Conservation (phyloP, 805 yeast species). For the Candida schatavii region DNA sequence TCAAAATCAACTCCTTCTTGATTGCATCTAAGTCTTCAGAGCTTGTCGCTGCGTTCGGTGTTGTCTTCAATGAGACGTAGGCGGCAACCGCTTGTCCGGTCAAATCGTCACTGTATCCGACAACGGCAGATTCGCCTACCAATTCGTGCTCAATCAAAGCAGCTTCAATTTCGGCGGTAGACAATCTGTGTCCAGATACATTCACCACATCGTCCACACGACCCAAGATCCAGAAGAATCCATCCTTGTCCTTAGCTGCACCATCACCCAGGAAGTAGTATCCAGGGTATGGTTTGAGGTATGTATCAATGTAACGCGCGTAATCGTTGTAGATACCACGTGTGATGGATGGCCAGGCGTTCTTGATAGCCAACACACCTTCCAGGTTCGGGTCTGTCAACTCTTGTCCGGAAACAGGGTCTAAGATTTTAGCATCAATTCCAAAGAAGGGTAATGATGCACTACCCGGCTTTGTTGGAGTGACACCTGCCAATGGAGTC, state of each 20-base stretch:
- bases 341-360: slow-evolving; percentile 99
- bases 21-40: slow-evolving; percentile 52
- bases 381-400: slow-evolving; percentile 86
- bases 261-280: slow-evolving; percentile 98
- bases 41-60: slow-evolving; percentile 36
- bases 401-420: slow-evolving; percentile 88
- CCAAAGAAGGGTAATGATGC: slow-evolving; percentile 98
- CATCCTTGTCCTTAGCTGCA: slow-evolving; percentile 95
- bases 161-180: slow-evolving; percentile 98
- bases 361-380: slow-evolving; percentile 89
- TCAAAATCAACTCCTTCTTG: slow-evolving; percentile 74
- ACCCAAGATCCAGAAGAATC: slow-evolving; percentile 97
- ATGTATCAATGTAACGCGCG: slow-evolving; percentile 82
- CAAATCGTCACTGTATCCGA: slow-evolving; percentile 89
- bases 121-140: slow-evolving; percentile 96
- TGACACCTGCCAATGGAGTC: slow-evolving; percentile 91
- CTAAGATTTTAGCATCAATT: slow-evolving; percentile 83
- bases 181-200: slow-evolving; percentile 94
- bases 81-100: slow-evolving; percentile 98
- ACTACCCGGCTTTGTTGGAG: slow-evolving; percentile 95
- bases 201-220: slow-evolving; percentile 98
- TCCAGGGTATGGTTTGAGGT: slow-evolving; percentile 89
- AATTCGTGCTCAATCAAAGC: slow-evolving; percentile 74
- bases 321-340: slow-evolving; percentile 93
- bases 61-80: slow-evolving; percentile 74